Evolutionary conservation across 176 grass and related monocot species (phyloP), one percentile per base, ranked within the genome.

Genomic region (Chloris gayana): DNA sequence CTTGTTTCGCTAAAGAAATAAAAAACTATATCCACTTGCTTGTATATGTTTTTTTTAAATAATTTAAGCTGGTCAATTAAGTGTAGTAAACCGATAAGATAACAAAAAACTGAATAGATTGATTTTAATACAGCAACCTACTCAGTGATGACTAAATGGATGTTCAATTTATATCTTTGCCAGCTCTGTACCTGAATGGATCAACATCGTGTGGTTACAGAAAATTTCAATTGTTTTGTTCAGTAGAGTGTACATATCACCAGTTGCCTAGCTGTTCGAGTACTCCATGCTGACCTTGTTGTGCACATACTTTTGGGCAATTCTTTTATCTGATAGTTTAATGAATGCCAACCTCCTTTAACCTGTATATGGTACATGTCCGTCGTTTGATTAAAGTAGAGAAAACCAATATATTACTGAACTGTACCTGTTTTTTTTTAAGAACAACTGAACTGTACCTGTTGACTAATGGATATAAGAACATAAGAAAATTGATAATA

Each of bases 121-220:
- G 75, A n/a, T 66, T 78, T 66, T 8, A 67, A n/a, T 78, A 22
- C 4, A 39, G 6, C 76, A 51, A 51, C n/a, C 41, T 69, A 41
- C 14, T 59, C 39, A 45, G 50, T 69, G 58, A 65, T 67, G 60
- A 80, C 60, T 59, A 14, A 64, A 34, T 31, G 14, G 35, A 45
- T 17, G 46, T 7, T 65, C 45, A 81, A 38, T 68, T 74, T 71
- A 42, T 82, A 59, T 31, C 32, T 67, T 82, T 22, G 61, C 83
- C 78, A 89, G 73, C 73, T 51, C 47, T 76, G 19, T 47, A 24
- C 14, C 7, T 51, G 67, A 77, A 85, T 17, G 59, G 72, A 25
- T 77, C 83, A 82, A 82, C 87, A 26, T 61, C 66, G 26, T 45
- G 24, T 78, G 61, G 47, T 67, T 62, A 14, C 18, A 37, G 31